phyloP scores from a whole-genome alignment of 2,329 filamentous ascomycete genomes.

The Sarocladium oryzae region DNA sequence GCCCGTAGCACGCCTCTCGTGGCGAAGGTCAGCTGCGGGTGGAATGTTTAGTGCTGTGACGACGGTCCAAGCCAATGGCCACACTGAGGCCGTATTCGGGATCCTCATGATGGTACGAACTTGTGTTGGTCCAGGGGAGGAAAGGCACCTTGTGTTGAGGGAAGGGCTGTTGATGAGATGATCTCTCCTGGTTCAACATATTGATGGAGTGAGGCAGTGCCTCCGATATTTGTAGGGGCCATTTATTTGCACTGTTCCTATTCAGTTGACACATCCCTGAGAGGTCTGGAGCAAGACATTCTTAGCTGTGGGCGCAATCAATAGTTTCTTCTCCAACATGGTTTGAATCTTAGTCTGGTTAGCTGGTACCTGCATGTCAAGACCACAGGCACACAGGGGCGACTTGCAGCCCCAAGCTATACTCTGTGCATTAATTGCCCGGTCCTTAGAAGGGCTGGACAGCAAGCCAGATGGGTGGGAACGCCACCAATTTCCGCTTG shows the following conservation, averaged over 20 bases:
- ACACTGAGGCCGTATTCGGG: not conserved
- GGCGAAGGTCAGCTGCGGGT: not conserved
- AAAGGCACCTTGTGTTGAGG: too few relatives aligned
- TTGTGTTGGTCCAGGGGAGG: too few relatives aligned
- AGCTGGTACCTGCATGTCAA: not conserved
- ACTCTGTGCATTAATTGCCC: not conserved
- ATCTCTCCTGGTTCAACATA: not conserved
- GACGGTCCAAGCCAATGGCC: not conserved
- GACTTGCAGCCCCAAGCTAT: not conserved
- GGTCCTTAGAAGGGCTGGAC: not conserved
- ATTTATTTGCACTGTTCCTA: too few relatives aligned
- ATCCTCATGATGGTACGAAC: not conserved
- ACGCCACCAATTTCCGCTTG: slow-evolving; percentile 5
- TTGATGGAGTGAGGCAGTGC: not conserved
- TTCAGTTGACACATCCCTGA: not conserved
- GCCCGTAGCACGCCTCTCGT: not conserved
- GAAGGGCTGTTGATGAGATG: not conserved
- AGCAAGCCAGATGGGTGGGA: not conserved
- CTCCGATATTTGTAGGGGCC: not conserved
- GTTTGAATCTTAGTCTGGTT: not conserved
- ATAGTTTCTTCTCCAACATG: not conserved
- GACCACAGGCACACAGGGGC: too few relatives aligned
- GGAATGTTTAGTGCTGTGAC: not conserved
- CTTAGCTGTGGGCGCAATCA: not conserved
- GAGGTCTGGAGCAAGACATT: not conserved